These are phyloP conservation scores for Peterozyma toletana DNA, from an alignment of 805 yeast species.

Conservation along the genomic window DNA sequence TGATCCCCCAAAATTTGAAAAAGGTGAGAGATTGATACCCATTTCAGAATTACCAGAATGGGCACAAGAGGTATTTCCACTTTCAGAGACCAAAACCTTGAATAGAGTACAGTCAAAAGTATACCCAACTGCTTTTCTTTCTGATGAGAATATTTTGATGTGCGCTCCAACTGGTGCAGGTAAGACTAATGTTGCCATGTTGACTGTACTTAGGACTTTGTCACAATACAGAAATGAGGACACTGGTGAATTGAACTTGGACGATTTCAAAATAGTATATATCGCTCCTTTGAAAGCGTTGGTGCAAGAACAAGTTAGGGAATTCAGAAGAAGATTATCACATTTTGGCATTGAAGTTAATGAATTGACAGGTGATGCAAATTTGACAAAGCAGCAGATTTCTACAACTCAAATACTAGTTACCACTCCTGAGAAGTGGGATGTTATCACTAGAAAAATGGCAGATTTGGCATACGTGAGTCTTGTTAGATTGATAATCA, in stretches of 20 bases:
- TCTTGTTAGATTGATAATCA: slow-evolving; percentile 62
- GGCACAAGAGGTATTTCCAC: slow-evolving; percentile 73
- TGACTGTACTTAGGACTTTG: slow-evolving; percentile 62
- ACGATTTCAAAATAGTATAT: slow-evolving; percentile 71
- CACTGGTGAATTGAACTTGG: slow-evolving; percentile 42
- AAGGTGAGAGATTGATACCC: slow-evolving; percentile 39
- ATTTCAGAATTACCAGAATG: slow-evolving; percentile 69
- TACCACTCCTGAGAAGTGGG: slow-evolving; percentile 98
- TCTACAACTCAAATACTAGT: slow-evolving; percentile 75
- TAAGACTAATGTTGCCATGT: slow-evolving; percentile 93
- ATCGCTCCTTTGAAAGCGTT: slow-evolving; percentile 92
- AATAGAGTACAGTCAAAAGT: slow-evolving; percentile 83
- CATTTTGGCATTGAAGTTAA: slow-evolving; percentile 65
- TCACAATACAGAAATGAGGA: slow-evolving; percentile 38
- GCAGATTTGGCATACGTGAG: slow-evolving; percentile 58
- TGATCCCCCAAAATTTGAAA: slow-evolving; percentile 27
- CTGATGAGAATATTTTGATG: slow-evolving; percentile 66
- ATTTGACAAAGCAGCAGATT: slow-evolving; percentile 69
- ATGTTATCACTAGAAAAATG: slow-evolving; percentile 81
- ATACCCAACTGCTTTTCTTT: slow-evolving; percentile 66
- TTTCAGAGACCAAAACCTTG: slow-evolving; percentile 54
- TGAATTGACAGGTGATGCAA: slow-evolving; percentile 88
- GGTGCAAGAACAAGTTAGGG: slow-evolving; percentile 91
- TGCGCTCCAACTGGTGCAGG: slow-evolving; percentile 99
- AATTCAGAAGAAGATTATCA: slow-evolving; percentile 62